Conservation (phyloP, 2,329 filamentous ascomycete genomes). For the Helicocarpus griseus region DNA sequence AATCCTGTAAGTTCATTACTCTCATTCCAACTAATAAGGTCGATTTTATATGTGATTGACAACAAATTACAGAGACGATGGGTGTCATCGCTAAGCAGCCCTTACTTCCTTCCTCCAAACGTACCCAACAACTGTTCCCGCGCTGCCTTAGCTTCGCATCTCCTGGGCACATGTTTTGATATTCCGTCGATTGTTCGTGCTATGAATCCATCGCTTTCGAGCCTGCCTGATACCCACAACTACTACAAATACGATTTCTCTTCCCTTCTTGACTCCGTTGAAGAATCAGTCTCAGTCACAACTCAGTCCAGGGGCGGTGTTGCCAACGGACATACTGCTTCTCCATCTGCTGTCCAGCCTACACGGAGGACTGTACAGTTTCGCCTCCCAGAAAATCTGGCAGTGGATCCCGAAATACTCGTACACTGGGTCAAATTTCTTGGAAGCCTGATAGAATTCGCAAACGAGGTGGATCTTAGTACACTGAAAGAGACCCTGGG, state of each 20-base stretch:
- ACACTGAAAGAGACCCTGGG: slow-evolving; percentile 10
- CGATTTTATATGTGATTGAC: background rate
- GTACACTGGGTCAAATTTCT: slow-evolving; percentile 12
- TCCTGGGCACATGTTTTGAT: slow-evolving; percentile 12
- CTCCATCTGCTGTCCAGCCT: background rate
- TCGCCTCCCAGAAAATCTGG: slow-evolving; percentile 8
- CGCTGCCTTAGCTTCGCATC: slow-evolving; percentile 7
- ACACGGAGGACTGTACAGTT: slow-evolving; percentile 13
- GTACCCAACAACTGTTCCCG: slow-evolving; percentile 5
- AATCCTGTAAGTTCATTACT: slow-evolving; percentile 3
- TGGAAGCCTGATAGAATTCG: slow-evolving; percentile 10
- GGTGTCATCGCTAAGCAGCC: slow-evolving; percentile 8
- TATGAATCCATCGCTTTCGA: slow-evolving; percentile 7
- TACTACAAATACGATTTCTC: slow-evolving; percentile 13
- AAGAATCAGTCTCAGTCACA: background rate
- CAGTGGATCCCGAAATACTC: slow-evolving; percentile 11
- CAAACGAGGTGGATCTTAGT: slow-evolving; percentile 4
- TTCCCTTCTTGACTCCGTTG: slow-evolving; percentile 9
- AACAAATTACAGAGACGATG: background rate
- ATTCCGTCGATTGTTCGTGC: slow-evolving; percentile 8
- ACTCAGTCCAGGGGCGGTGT: no score
- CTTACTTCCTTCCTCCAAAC: slow-evolving; percentile 10
- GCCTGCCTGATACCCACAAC: background rate
- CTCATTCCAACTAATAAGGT: background rate
- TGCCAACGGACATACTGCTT: background rate